Evolutionary conservation across 441 rosid species (phyloP), one percentile per base, ranked within the genome.

Genomic region (Populus hybrid): DNA sequence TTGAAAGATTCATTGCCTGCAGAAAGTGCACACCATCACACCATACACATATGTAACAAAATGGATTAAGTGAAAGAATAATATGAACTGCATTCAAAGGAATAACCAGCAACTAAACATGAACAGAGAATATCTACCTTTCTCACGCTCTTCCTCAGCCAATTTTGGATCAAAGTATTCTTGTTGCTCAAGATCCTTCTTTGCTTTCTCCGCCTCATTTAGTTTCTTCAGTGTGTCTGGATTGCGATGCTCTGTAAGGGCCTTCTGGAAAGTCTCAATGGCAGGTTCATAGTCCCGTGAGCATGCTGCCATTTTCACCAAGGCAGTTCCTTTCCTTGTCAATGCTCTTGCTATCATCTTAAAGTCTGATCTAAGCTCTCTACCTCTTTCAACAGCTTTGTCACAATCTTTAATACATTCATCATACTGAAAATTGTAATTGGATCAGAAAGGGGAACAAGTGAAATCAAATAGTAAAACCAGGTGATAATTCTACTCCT

Each of bases 101-200:
- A 16, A 28, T 57, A n/a, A 35, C 6, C 26, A 14, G 73, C 72
- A 11, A 16, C 67, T 3, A 40, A 40, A 69, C 32, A 23, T 35
- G 21, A 74, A 72, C 3, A 28, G 1, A 8, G 18, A 63, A 53
- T 26, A 20, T 14, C 66, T 72, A 94, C 99, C 98, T 93, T 93
- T 95, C 87, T 95, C 99, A 2, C 98, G 97, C 78, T 92, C 99
- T 81, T 91, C 99, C 46, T 91, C 99, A 18, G 98, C 98, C 77
- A 92, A 69, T 67, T 87, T 85, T 1, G 99, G 99, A 83, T 92
- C 98, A 82, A 88, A 95, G 74, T 89, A 88, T 77, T 95, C 99
- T 75, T 87, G 90, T 38, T 92, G 99, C 86, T 93, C 99, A 6
- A 93, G 82, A 24, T 95, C 99, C 80, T 95, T 95, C 89, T 87